Percentiles rank a stretch among this genome's conserved stretches.
Evolutionary conservation across 2,329 filamentous ascomycete genomes (phyloP).

Genomic region (Aspergillus pseudotamarii): DNA sequence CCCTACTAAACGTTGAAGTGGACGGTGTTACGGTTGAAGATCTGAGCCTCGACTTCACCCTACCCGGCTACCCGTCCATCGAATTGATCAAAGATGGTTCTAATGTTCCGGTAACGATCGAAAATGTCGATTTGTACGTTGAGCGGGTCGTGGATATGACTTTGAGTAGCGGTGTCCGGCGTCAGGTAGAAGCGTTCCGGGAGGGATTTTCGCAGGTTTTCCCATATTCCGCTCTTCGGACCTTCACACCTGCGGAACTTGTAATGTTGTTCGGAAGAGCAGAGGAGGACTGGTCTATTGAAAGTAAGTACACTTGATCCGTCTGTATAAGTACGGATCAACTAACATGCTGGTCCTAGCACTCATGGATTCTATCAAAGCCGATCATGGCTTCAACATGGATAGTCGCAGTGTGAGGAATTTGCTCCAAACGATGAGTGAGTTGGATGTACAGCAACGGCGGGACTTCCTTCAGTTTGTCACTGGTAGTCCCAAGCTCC

Average conservation of each 20-base stretch:
- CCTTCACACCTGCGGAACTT: conserved; percentile 93
- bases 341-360: conserved; percentile 56
- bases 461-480: conserved; percentile 97
- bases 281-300: conserved; percentile 95
- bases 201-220: conserved; percentile 93
- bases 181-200: conserved; percentile 89
- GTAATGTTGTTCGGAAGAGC: conserved; percentile 91
- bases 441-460: conserved; percentile 72
- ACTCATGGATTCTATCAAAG: conserved; percentile 97
- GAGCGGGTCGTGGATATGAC: conserved; percentile 91
- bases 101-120: conserved; percentile 76
- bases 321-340: not conserved
- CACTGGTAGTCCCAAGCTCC: conserved; percentile 95
- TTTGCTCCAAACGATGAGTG: conserved; percentile 90
- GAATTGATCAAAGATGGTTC: conserved; percentile 77
- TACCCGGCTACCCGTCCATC: conserved; percentile 86
- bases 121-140: conserved; percentile 88
- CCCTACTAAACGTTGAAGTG: conserved; percentile 70
- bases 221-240: conserved; percentile 86
- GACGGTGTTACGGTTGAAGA: conserved; percentile 82
- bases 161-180: conserved; percentile 81
- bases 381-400: conserved; percentile 97
- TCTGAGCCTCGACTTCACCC: conserved; percentile 87
- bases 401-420: conserved; percentile 96
- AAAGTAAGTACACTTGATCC: conserved; percentile 67